These are phyloP conservation scores for Penicillium sp. DNA, from an alignment of 2,329 filamentous ascomycete species.

Conservation along the genomic window DNA sequence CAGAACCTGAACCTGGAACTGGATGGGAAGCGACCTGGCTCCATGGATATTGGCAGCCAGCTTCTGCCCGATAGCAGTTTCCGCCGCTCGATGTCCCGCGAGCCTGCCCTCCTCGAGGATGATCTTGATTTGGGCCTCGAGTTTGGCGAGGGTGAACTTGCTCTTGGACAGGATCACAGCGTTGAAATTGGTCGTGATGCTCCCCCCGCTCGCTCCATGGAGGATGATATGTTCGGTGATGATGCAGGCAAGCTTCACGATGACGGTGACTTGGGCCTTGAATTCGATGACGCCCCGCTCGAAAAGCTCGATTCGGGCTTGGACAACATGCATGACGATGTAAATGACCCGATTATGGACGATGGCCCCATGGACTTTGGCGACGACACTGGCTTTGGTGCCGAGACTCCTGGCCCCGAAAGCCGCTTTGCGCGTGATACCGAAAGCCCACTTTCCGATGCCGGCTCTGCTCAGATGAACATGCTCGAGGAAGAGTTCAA, in stretches of 20 bases:
- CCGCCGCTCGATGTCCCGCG: constrained; percentile 51
- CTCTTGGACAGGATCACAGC: constrained; percentile 66
- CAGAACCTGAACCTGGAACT: constrained; percentile 60
- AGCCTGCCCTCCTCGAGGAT: constrained; percentile 63
- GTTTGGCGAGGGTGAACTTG: constrained; percentile 64
- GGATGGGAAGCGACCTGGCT: constrained; percentile 38
- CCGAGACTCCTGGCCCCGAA: constrained; percentile 53
- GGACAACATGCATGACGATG: constrained; percentile 51
- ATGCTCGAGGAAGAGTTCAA: constrained; percentile 52
- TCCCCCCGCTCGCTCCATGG: constrained; percentile 65
- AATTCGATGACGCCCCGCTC: neutral
- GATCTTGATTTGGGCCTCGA: constrained; percentile 73
- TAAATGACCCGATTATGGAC: constrained; percentile 56
- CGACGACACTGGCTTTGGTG: constrained; percentile 60
- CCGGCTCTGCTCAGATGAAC: constrained; percentile 64
- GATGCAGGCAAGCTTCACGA: constrained; percentile 69
- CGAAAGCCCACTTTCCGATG: constrained; percentile 70
- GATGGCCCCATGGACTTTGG: constrained; percentile 57
- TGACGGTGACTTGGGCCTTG: constrained; percentile 52
- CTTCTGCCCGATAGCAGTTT: constrained; percentile 69
- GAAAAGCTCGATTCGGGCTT: constrained; percentile 32
- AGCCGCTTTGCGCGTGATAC: constrained; percentile 62
- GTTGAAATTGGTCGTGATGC: constrained; percentile 92
- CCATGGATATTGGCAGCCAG: constrained; percentile 69
- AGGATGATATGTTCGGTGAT: constrained; percentile 55